A percentile compares a stretch with the other conserved stretches of the same genome.
Conservation (phyloP, 495 filamentous ascomycete genomes). For the Podospora bellae-mahoneyi region DNA sequence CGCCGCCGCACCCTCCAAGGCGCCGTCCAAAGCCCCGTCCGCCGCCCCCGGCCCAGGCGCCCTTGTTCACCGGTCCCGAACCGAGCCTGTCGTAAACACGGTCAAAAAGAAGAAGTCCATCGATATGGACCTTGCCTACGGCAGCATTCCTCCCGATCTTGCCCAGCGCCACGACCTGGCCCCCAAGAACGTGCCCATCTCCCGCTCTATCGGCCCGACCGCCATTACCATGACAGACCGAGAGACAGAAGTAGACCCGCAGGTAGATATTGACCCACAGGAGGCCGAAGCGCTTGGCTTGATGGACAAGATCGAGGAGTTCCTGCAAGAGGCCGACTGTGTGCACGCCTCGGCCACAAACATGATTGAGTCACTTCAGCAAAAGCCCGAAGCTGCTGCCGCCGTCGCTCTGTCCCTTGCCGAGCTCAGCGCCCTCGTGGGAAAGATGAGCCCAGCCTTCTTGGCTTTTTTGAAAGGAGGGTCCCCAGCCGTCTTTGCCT, state of each 20-base stretch:
- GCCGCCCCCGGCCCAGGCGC: neutral
- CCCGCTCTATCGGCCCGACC: neutral
- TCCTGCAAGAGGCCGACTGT: slow-evolving; percentile 83
- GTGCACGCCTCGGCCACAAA: slow-evolving; percentile 76
- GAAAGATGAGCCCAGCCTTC: slow-evolving; percentile 81
- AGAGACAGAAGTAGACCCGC: slow-evolving; percentile 23
- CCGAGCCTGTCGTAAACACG: slow-evolving; percentile 32
- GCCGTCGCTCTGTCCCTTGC: slow-evolving; percentile 90
- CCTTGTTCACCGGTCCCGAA: slow-evolving; percentile 7
- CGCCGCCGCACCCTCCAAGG: slow-evolving; percentile 38
- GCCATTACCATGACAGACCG: slow-evolving; percentile 19
- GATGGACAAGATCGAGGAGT: slow-evolving; percentile 62
- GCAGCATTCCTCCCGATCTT: slow-evolving; percentile 58
- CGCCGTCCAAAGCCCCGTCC: slow-evolving; percentile 13
- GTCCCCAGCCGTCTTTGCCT: slow-evolving; percentile 77
- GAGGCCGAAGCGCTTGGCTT: slow-evolving; percentile 62
- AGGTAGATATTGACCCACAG: slow-evolving; percentile 34
- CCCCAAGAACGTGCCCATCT: slow-evolving; percentile 22
- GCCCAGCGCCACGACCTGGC: slow-evolving; percentile 42
- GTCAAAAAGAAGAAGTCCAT: slow-evolving; percentile 54
- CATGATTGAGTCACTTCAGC: slow-evolving; percentile 83
- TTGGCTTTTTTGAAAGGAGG: slow-evolving; percentile 69
- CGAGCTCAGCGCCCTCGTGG: slow-evolving; percentile 76
- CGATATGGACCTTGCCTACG: slow-evolving; percentile 88
- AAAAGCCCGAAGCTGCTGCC: slow-evolving; percentile 88